These are phyloP conservation scores for Eleusine indica DNA, from an alignment of 176 grass and related monocot species.

Conservation along the genomic window DNA sequence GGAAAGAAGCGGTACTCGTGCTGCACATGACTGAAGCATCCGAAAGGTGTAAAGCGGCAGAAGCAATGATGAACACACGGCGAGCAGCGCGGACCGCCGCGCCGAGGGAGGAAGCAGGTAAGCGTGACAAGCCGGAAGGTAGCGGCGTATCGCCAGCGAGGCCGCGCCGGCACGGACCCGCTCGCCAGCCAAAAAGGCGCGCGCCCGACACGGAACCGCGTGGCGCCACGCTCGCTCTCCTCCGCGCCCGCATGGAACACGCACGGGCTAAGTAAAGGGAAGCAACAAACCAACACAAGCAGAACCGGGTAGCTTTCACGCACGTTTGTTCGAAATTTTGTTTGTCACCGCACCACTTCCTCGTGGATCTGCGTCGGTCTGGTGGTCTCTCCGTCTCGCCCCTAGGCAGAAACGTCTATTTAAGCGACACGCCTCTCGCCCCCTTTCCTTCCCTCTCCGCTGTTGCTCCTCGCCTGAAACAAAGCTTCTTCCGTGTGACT, in stretches of 20 bases:
- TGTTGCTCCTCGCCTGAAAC: not conserved
- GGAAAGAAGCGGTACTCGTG: too few species aligned
- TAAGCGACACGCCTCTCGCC: not conserved
- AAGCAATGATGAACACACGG: not conserved
- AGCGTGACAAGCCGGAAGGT: not conserved
- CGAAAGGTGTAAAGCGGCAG: not conserved
- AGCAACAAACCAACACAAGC: not conserved
- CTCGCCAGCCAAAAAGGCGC: not conserved
- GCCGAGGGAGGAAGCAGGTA: not conserved
- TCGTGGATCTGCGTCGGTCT: not conserved
- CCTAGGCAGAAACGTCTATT: not conserved
- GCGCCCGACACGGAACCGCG: not conserved
- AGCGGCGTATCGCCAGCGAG: not conserved
- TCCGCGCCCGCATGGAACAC: not conserved
- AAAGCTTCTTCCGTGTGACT: not conserved
- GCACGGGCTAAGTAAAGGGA: not conserved
- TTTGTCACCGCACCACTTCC: not conserved
- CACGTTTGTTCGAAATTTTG: not conserved
- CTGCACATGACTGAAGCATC: too few species aligned
- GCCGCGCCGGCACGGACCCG: too few species aligned
- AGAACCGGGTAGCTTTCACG: not conserved
- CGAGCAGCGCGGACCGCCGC: not conserved
- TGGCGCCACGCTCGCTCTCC: not conserved
- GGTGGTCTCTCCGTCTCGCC: too few species aligned
- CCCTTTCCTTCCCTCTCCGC: not conserved